Evolutionary conservation across 768 basidiomycete species (phyloP).

Genomic region (Boletus huronensis): DNA sequence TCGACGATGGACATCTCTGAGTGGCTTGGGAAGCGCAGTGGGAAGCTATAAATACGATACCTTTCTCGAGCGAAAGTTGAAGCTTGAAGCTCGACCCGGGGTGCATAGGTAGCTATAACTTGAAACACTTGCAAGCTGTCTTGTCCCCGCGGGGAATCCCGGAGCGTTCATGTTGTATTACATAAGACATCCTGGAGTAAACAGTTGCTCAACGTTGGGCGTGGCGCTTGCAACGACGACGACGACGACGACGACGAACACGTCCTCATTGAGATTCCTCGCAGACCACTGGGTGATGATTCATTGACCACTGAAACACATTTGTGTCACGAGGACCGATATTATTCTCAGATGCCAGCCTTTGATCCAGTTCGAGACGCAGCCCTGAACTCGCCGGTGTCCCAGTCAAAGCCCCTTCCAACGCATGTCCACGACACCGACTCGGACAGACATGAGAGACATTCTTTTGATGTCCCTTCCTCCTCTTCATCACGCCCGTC

Average conservation of each 20-base stretch:
- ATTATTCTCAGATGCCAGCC: constrained; percentile 33
- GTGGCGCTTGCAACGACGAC: constrained; percentile 4
- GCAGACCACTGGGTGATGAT: constrained; percentile 10
- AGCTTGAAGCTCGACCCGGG: neutral
- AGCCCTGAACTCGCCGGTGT: constrained; percentile 71
- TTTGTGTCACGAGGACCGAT: neutral
- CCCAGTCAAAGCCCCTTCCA: constrained; percentile 40
- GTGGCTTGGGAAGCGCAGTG: constrained; percentile 42
- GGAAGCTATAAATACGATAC: neutral
- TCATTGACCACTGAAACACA: constrained; percentile 8
- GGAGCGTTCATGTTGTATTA: constrained; percentile 5
- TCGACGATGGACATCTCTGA: constrained; percentile 52
- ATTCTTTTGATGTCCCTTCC: constrained; percentile 33
- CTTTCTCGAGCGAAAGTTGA: neutral
- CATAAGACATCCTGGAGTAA: constrained; percentile 5
- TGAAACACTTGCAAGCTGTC: no score
- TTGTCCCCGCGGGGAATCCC: no score
- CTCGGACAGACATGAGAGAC: constrained; percentile 26
- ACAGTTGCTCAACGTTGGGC: neutral
- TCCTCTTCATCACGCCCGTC: constrained; percentile 37
- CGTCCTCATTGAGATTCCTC: neutral
- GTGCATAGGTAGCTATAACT: no score
- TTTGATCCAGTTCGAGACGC: constrained; percentile 90
- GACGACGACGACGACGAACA: constrained; percentile 15
- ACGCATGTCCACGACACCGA: constrained; percentile 25